Conservation (phyloP, 352 stramenopile genomes). For the Pilasporangium apinafurcum region DNA sequence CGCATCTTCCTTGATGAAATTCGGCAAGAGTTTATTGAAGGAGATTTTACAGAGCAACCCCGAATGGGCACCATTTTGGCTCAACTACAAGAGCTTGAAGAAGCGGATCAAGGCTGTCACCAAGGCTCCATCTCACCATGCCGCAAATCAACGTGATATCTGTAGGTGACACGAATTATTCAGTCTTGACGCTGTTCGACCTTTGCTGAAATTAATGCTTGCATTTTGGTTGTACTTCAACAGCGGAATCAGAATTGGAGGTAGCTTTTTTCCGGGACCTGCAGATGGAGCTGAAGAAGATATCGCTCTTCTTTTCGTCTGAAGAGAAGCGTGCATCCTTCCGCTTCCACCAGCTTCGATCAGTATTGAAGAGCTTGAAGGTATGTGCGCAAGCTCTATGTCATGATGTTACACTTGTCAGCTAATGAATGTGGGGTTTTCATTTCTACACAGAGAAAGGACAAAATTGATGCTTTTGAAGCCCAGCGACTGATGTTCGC, state of each 20-base stretch:
- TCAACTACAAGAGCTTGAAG: constrained; percentile 85
- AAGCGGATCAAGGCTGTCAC: constrained; percentile 79
- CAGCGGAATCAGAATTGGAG: constrained; percentile 63
- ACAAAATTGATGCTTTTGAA: constrained; percentile 37
- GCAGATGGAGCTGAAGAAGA: constrained; percentile 72
- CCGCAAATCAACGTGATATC: constrained; percentile 14
- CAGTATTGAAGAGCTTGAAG: constrained; percentile 63
- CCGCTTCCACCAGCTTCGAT: constrained; percentile 65
- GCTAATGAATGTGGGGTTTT: neutral
- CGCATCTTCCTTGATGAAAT: constrained; percentile 52
- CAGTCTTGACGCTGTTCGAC: no score
- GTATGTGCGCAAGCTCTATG: constrained; percentile 11
- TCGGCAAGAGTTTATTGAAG: constrained; percentile 66
- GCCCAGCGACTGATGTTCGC: constrained; percentile 76
- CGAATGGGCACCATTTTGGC: constrained; percentile 81
- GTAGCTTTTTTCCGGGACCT: constrained; percentile 78
- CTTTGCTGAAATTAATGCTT: neutral
- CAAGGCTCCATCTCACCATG: constrained; percentile 7
- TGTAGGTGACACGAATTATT: constrained; percentile 23
- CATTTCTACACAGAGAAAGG: constrained; percentile 16
- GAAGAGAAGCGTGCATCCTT: constrained; percentile 73
- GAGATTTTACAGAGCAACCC: constrained; percentile 73
- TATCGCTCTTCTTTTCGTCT: constrained; percentile 66
- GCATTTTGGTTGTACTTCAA: neutral
- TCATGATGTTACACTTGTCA: no score